Evolutionary conservation across 805 yeast genomes (phyloP), one percentile per base, ranked within the genome.

Genomic region (Torulaspora microellipsoides): DNA sequence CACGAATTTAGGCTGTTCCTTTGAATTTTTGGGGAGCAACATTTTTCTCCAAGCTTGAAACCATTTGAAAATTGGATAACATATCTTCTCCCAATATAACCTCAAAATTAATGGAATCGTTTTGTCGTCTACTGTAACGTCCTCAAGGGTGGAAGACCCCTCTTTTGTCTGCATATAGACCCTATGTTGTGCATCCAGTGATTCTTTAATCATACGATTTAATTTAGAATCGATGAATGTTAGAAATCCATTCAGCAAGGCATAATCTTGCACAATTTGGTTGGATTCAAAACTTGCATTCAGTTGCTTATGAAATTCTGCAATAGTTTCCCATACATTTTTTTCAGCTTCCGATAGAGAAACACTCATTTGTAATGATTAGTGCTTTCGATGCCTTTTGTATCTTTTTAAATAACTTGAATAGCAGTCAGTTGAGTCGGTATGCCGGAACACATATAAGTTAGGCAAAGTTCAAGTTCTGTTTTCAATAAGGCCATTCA

Each of bases 61-160:
- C 56, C 72, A 72, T 51, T 79, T 81, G 47, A 82, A 71, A 2
- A 78, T 73, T 1, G 87, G 87, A 53, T 80, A 78, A 51, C 80
- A 83, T 49, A 83, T 71, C 4, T 77, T 77, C 27, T 68, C 58
- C 89, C 89, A 83, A 15, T 79, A 60, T 4, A 59, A 52, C 40
- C 78, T 83, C 14, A 83, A 68, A 6, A 75, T 44, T 11, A 45
- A 35, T 12, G 56, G 54, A 9, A 54, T 42, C 2, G 45, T 30
- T 27, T 47, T 44, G 14, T 42, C 42, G 36, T 54, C 52, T 6
- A 49, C n/a, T 20, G 25, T 20, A 7, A 20, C 25, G 8, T 20
- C 25, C 13, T 38, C 31, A 14, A 14, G n/a, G 8, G 27, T 31
- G 23, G 35, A 10, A 15, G 32, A 20, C 17, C 27, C 41, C 3